Conservation (phyloP, 1,284 basidiomycete genomes). For the Cystobasidiaceae sp. region DNA sequence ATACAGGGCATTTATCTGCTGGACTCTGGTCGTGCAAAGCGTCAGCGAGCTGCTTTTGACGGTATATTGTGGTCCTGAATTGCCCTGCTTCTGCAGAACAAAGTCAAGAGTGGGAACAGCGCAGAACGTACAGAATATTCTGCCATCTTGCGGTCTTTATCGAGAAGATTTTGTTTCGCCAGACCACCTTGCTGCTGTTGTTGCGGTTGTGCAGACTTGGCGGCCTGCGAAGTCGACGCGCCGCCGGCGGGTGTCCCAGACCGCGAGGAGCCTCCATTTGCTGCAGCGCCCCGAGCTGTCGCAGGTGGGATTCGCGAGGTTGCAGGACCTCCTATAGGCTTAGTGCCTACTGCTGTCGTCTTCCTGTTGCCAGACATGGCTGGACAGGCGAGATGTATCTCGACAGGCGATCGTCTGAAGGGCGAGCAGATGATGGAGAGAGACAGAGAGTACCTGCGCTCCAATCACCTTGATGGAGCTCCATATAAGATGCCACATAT, state of each 20-base stretch:
- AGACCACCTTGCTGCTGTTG: not conserved
- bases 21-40: no score
- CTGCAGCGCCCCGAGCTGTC: not conserved
- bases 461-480: no score
- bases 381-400: not conserved
- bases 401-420: no score
- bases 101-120: no score
- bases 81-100: no score
- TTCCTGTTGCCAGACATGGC: not conserved
- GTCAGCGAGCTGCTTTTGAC: no score
- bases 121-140: conserved; percentile 27
- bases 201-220: not conserved
- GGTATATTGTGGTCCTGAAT: no score
- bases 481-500: no score
- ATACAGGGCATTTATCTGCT: conserved; percentile 86
- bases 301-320: not conserved
- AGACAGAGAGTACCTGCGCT: no score
- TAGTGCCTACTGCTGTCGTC: not conserved
- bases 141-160: conserved; percentile 27
- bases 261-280: not conserved
- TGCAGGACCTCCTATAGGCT: not conserved
- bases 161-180: conserved; percentile 23
- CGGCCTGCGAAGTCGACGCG: not conserved
- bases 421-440: no score
- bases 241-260: conserved; percentile 1